Conservation (phyloP, 1,284 basidiomycete genomes). For the Meripilus lineatus region DNA sequence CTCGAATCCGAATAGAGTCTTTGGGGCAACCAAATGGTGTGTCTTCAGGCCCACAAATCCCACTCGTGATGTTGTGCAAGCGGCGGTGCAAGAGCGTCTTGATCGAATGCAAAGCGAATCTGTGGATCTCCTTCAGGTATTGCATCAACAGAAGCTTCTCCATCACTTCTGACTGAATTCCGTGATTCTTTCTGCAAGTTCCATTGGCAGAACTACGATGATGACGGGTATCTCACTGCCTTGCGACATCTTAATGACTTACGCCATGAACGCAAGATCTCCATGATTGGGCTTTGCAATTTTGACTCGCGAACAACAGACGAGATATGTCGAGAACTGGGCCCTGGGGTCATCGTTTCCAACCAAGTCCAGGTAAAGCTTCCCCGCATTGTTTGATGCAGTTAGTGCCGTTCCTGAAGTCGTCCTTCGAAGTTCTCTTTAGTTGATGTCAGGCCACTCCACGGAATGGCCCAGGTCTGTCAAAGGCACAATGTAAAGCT, state of each 20-base stretch:
- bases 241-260: conserved; percentile 57
- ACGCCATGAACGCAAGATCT: conserved; percentile 57
- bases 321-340: conserved; percentile 71
- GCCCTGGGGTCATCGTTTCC: conserved; percentile 65
- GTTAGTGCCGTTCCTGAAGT: neutral
- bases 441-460: conserved; percentile 70
- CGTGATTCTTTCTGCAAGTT: conserved; percentile 45
- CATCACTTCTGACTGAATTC: too few relatives aligned
- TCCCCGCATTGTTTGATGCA: neutral
- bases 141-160: neutral
- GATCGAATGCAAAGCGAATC: conserved; percentile 41
- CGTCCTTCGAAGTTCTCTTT: conserved; percentile 68
- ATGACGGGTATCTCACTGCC: conserved; percentile 62
- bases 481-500: conserved; percentile 67
- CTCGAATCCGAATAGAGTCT: conserved; percentile 36
- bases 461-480: conserved; percentile 75
- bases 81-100: conserved; percentile 67
- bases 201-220: conserved; percentile 77
- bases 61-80: conserved; percentile 52
- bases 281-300: conserved; percentile 71
- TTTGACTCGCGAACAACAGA: conserved; percentile 72
- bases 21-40: conserved; percentile 82
- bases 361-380: conserved; percentile 76
- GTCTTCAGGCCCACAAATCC: conserved; percentile 57
- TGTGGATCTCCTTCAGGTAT: conserved; percentile 70